Conservation (phyloP, 1,139 yeast species). For the Scheffersomyces parashehatae region DNA sequence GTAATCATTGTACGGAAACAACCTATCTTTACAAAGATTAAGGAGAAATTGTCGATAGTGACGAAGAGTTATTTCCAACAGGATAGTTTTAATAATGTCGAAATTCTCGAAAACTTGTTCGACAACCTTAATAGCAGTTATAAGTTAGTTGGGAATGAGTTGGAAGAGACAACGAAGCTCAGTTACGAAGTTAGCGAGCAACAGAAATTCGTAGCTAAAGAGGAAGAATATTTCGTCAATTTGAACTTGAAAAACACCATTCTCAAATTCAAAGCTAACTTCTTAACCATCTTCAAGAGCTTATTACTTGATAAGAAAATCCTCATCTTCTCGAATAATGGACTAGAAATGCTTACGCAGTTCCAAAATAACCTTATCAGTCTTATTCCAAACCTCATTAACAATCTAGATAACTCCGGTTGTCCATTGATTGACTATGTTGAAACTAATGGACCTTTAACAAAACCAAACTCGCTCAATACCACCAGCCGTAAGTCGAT, state of each 20-base stretch:
- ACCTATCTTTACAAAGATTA: conserved; percentile 85
- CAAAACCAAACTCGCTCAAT: conserved; percentile 68
- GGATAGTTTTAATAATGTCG: conserved; percentile 68
- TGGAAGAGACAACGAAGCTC: conserved; percentile 8
- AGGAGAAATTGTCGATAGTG: conserved; percentile 86
- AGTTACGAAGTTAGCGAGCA: conserved; percentile 4
- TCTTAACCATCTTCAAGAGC: conserved; percentile 74
- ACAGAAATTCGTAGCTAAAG: conserved; percentile 15
- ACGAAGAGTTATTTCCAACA: conserved; percentile 87
- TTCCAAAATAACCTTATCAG: conserved; percentile 74
- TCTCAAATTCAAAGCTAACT: conserved; percentile 56
- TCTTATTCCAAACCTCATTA: conserved; percentile 74
- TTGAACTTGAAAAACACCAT: conserved; percentile 70
- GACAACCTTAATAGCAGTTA: conserved; percentile 60
- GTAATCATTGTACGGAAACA: conserved; percentile 78
- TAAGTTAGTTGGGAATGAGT: conserved; percentile 26
- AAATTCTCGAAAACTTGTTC: conserved; percentile 67
- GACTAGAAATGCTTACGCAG: conserved; percentile 77
- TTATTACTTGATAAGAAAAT: conserved; percentile 72
- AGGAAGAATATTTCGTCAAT: conserved; percentile 65
- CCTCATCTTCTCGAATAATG: conserved; percentile 68
- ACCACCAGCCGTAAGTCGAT: conserved; percentile 79
- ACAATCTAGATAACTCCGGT: conserved; percentile 75
- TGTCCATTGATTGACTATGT: conserved; percentile 70
- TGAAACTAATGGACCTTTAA: conserved; percentile 48